These are phyloP conservation scores for Rickenella mellea DNA, from an alignment of 768 basidiomycete species.

Conservation along the genomic window DNA sequence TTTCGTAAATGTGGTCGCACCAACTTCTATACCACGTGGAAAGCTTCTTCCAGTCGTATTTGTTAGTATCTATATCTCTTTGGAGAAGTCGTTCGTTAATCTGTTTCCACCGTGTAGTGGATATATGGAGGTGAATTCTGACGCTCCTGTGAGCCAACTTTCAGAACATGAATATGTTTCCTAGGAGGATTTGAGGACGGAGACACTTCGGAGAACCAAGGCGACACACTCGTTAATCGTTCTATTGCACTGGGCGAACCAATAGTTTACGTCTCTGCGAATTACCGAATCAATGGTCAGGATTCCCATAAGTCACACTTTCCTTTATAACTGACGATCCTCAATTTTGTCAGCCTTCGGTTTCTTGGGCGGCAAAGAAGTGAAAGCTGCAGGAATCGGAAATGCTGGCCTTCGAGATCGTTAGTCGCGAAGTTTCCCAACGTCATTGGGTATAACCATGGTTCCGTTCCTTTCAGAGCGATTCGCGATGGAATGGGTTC, in stretches of 20 bases:
- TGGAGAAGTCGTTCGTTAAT: neutral
- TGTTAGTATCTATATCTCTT: neutral
- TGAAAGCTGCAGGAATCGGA: constrained; percentile 40
- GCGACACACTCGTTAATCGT: neutral
- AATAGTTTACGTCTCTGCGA: constrained; percentile 44
- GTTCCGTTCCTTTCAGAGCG: constrained; percentile 37
- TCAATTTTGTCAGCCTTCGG: constrained; percentile 29
- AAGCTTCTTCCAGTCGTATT: neutral
- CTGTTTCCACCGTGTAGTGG: neutral
- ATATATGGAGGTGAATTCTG: neutral
- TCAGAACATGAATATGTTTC: too few species aligned
- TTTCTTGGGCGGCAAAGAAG: constrained; percentile 42
- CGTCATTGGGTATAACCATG: too few species aligned
- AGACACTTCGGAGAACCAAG: too few species aligned
- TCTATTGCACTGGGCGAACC: constrained; percentile 35
- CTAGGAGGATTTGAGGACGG: neutral
- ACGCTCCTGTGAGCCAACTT: too few species aligned
- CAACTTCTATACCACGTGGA: neutral
- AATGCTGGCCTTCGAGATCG: constrained; percentile 65
- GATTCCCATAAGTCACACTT: neutral
- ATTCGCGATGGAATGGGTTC: constrained; percentile 53
- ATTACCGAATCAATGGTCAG: constrained; percentile 33
- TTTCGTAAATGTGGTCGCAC: neutral
- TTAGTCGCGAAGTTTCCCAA: constrained; percentile 18
- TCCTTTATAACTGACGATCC: neutral